These are phyloP conservation scores for Hansfordia pulvinata DNA, from an alignment of 2,329 filamentous ascomycete species.

Conservation along the genomic window DNA sequence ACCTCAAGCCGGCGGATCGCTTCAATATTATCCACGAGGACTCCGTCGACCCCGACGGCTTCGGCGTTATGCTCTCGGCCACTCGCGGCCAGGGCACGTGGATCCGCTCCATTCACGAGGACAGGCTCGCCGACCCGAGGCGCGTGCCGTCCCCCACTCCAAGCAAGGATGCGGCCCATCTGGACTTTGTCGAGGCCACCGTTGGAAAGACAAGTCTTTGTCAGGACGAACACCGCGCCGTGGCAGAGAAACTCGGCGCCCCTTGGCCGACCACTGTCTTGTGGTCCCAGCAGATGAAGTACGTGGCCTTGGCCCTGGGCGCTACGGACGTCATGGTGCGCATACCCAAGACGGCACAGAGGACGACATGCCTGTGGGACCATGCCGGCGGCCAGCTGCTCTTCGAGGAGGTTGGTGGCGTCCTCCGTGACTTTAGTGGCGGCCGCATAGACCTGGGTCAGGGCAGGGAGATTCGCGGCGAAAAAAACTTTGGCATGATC, in stretches of 20 bases:
- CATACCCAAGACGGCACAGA: conserved; percentile 44
- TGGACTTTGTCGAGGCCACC: too few relatives aligned
- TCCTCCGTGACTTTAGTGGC: conserved; percentile 39
- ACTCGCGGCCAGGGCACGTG: conserved; percentile 33
- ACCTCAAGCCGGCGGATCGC: conserved; percentile 25
- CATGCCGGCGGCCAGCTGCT: conserved; percentile 46
- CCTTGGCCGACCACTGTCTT: conserved; percentile 34
- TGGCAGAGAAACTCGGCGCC: conserved; percentile 27
- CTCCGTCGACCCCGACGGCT: conserved; percentile 25
- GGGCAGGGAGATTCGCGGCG: too few relatives aligned
- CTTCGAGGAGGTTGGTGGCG: conserved; percentile 41
- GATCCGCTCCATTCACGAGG: conserved; percentile 23
- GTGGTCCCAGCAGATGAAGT: conserved; percentile 43
- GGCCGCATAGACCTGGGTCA: conserved; percentile 36
- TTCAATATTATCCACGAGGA: conserved; percentile 25
- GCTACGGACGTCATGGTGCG: conserved; percentile 40
- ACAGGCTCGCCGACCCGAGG: background rate
- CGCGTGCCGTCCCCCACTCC: background rate
- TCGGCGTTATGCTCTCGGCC: conserved; percentile 37
- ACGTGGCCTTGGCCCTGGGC: conserved; percentile 36
- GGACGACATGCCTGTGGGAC: too few relatives aligned
- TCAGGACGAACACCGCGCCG: conserved; percentile 27
- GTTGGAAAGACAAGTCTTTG: conserved; percentile 19
- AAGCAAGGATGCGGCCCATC: background rate
- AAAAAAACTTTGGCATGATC: too few relatives aligned